Evolutionary conservation across 1,284 basidiomycete species (phyloP), one percentile per base, ranked within the genome.

Genomic region (Sporisorium reilianum): DNA sequence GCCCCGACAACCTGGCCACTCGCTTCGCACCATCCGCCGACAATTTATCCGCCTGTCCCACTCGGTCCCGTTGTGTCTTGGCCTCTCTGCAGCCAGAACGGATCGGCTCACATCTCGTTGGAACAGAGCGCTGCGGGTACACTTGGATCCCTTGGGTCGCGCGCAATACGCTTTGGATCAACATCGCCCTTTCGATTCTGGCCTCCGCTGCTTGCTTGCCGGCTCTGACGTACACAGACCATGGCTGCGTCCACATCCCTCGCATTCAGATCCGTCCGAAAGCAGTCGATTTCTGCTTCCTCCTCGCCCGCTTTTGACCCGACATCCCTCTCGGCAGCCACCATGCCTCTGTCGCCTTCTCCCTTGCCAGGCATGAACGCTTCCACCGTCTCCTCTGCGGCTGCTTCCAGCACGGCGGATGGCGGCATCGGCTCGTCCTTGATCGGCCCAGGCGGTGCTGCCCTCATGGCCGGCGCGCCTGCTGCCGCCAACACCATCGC

Each of bases 401-500:
- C 38, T 20, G 66, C 38, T 20, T 53, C 63, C 34, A 66, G 60
- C 61, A 66, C 73, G 8, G 56, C 75, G 5, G 78, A 81, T 55
- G 79, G 79, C 38, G 78, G 79, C 52, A 77, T 78, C 26, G 80
- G 76, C 34, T 45, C 71, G 20, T 69, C 74, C 52, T 49, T 77
- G 23, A 69, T 79, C 40, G 78, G 78, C 1, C 78, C 78, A 12
- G 78, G 77, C 2, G 78, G 77, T 28, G 77, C 76, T 16, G 40
- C 61, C 2, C 58, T 78, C 40, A 75, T 72, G 70, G 64, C 71
- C 7, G 79, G 78, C 41, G 80, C 79, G 7, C 80, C 80, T n/a
- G 48, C 58, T 20, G 79, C 80, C 2, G 80, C 80, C 32, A 81
- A 81, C 61, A 79, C 75, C 20, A 75, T 81, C 28, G 75, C 69